These are phyloP conservation scores for Durotheca rogersii DNA, from an alignment of 495 filamentous ascomycete genomes.

Conservation along the genomic window DNA sequence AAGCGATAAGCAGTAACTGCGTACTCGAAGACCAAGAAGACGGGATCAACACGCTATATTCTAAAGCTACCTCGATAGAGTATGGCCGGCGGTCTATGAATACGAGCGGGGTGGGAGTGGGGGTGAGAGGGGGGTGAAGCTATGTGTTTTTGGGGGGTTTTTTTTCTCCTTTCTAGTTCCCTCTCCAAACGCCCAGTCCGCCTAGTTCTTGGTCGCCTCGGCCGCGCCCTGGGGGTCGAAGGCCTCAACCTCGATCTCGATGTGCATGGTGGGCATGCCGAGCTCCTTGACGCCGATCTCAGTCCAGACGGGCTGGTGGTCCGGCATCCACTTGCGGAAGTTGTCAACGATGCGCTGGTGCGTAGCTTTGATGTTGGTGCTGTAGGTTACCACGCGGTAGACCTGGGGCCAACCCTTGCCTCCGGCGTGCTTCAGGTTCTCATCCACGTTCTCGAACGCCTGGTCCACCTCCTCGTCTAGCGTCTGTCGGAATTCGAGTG, in stretches of 20 bases:
- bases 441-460: constrained; percentile 57
- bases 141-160: no score
- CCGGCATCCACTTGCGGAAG: constrained; percentile 51
- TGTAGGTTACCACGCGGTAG: constrained; percentile 52
- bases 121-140: no score
- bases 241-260: constrained; percentile 60
- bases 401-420: constrained; percentile 61
- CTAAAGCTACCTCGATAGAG: no score
- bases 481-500: constrained; percentile 38
- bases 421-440: constrained; percentile 49
- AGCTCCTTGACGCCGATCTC: constrained; percentile 47
- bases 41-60: no score
- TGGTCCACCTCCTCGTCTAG: constrained; percentile 53
- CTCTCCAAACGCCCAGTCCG: no score
- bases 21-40: no score
- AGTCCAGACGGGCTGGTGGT: constrained; percentile 54
- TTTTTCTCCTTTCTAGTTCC: no score
- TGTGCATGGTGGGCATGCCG: constrained; percentile 50
- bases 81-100: no score
- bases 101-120: no score
- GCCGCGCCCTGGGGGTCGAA: constrained; percentile 25
- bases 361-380: constrained; percentile 44
- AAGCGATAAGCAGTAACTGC: no score
- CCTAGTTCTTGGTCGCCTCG: neutral
- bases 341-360: constrained; percentile 45